These are phyloP conservation scores for Agrocybe chaxingu DNA, from an alignment of 768 basidiomycete genomes.

Conservation along the genomic window DNA sequence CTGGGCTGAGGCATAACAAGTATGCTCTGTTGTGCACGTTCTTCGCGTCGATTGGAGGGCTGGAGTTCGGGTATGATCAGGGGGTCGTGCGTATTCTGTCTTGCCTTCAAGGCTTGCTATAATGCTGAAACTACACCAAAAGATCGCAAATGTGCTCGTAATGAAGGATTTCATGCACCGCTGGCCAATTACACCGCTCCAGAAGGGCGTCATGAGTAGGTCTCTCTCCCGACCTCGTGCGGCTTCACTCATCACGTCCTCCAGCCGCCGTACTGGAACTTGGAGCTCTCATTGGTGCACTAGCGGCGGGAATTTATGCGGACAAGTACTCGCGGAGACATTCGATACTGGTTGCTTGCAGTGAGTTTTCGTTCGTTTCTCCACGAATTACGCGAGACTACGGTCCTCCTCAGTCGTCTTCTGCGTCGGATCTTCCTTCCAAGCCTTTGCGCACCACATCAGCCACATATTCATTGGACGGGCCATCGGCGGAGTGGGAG, in stretches of 20 bases:
- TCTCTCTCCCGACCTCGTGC: slow-evolving; percentile 1
- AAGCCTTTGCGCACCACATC: slow-evolving; percentile 57
- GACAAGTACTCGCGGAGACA: slow-evolving; percentile 65
- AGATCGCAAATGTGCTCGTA: slow-evolving; percentile 82
- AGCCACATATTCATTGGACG: slow-evolving; percentile 64
- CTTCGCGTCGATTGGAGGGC: slow-evolving; percentile 74
- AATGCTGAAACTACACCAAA: too few relatives aligned
- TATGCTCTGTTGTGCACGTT: slow-evolving; percentile 66
- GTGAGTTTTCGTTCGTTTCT: slow-evolving; percentile 35
- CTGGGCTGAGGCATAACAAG: slow-evolving; percentile 61
- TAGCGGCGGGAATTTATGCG: slow-evolving; percentile 63
- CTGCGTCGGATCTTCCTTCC: slow-evolving; percentile 68
- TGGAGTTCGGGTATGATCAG: slow-evolving; percentile 83
- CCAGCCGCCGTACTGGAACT: slow-evolving; percentile 76
- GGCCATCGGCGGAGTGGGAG: slow-evolving; percentile 74
- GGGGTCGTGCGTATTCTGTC: slow-evolving; percentile 48
- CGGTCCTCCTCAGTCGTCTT: slow-evolving; percentile 51
- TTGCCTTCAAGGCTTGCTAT: background rate
- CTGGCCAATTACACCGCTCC: slow-evolving; percentile 70
- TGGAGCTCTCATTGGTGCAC: slow-evolving; percentile 74
- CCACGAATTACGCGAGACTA: background rate
- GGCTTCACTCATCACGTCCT: background rate
- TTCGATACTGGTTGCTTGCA: slow-evolving; percentile 65
- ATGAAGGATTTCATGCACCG: slow-evolving; percentile 70
- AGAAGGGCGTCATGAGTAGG: slow-evolving; percentile 78